Evolutionary conservation across 2,329 filamentous ascomycete species (phyloP).

Genomic region (Trichoderma sp.): DNA sequence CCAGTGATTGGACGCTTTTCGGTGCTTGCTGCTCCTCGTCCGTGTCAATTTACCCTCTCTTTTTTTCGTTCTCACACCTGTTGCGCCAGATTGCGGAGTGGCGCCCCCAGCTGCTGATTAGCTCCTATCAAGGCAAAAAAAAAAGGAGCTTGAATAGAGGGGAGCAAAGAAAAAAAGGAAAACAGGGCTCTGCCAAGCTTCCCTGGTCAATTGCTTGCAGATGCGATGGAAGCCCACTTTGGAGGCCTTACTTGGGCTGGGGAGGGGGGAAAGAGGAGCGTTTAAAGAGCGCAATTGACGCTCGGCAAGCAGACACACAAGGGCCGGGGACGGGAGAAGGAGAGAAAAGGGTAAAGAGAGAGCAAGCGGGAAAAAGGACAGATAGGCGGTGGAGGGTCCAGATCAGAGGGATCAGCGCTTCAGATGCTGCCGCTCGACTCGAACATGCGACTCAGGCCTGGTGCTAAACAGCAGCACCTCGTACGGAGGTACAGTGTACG

Average conservation of each 20-base stretch:
- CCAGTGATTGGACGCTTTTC: conserved; percentile 8
- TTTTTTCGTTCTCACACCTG: conserved; percentile 12
- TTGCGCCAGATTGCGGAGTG: conserved; percentile 10
- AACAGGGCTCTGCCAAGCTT: neutral
- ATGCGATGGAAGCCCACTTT: neutral
- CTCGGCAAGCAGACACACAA: conserved; percentile 8
- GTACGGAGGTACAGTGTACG: neutral
- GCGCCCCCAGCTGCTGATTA: conserved; percentile 18
- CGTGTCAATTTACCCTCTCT: neutral
- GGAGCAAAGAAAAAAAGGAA: neutral
- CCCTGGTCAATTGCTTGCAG: conserved; percentile 15
- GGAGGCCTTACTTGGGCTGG: neutral
- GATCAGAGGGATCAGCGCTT: conserved; percentile 11
- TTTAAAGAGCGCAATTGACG: conserved; percentile 10
- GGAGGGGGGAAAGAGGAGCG: neutral
- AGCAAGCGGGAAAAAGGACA: conserved; percentile 21
- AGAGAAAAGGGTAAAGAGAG: conserved; percentile 14
- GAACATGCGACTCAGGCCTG: neutral
- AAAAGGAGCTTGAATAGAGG: neutral
- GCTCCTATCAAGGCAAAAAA: neutral
- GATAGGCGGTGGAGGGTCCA: conserved; percentile 17
- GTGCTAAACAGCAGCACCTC: neutral
- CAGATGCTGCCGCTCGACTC: neutral
- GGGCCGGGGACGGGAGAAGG: conserved; percentile 1
- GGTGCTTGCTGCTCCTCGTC: neutral